Conservation (phyloP, 192 early-diverging fungal species). For the Umbelopsis ramanniana region DNA sequence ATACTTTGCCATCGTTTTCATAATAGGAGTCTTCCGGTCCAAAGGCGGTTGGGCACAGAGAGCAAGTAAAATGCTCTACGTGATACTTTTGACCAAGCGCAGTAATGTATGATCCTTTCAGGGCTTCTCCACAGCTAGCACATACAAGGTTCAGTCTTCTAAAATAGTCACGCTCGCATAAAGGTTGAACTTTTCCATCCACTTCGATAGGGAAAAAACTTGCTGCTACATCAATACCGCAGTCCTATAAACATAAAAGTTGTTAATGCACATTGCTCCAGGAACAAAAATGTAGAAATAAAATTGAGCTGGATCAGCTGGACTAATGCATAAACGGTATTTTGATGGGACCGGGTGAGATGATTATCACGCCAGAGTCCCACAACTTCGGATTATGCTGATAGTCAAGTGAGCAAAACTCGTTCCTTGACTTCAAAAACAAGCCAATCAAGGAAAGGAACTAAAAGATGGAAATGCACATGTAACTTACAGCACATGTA, state of each 20-base stretch:
- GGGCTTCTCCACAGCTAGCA: conserved; percentile 86
- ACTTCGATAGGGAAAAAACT: conserved; percentile 86
- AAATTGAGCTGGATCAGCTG: not conserved
- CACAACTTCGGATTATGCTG: too few species aligned
- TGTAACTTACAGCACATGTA: conserved; percentile 80
- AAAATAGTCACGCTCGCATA: conserved; percentile 92
- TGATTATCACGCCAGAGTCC: too few species aligned
- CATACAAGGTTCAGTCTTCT: conserved; percentile 81
- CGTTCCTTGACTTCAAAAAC: not conserved
- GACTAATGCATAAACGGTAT: not conserved
- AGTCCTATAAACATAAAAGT: conserved; percentile 60
- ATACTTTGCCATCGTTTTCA: conserved; percentile 91
- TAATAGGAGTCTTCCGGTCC: conserved; percentile 97
- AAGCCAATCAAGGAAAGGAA: not conserved
- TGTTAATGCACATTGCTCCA: too few species aligned
- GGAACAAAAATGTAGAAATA: conserved; percentile 34
- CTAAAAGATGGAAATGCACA: not conserved
- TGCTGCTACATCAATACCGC: conserved; percentile 75
- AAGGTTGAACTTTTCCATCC: conserved; percentile 58
- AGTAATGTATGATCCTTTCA: conserved; percentile 91
- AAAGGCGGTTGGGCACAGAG: conserved; percentile 90
- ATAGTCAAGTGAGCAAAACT: not conserved
- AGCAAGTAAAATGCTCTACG: conserved; percentile 97
- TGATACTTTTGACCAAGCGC: conserved; percentile 95
- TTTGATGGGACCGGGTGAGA: not conserved